A percentile compares a stretch with the other conserved stretches of the same genome.
phyloP scores from a whole-genome alignment of 768 basidiomycete genomes.

The Suillus tomentosus region DNA sequence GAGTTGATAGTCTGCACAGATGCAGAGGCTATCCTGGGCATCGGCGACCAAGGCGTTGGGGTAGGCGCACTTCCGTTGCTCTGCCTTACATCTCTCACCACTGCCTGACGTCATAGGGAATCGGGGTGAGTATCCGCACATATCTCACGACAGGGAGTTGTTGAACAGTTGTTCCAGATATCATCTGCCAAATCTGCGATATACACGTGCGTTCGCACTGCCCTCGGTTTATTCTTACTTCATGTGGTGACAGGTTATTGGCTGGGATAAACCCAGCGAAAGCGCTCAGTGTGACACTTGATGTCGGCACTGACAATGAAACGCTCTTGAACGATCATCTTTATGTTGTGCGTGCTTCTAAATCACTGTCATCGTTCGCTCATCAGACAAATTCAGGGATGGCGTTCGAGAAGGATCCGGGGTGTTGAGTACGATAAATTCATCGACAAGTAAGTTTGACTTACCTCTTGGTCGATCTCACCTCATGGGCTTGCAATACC shows the following conservation, averaged over 20 bases:
- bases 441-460: conserved; percentile 59
- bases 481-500: neutral
- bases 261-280: conserved; percentile 66
- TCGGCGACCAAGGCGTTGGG: conserved; percentile 75
- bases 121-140: conserved; percentile 44
- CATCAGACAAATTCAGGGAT: conserved; percentile 52
- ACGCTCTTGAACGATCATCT: conserved; percentile 60
- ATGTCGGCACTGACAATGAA: conserved; percentile 79
- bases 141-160: neutral
- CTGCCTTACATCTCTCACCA: conserved; percentile 23
- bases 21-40: conserved; percentile 83
- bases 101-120: conserved; percentile 35
- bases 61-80: conserved; percentile 34
- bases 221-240: neutral
- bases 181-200: conserved; percentile 78
- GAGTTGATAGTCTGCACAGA: conserved; percentile 85
- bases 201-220: conserved; percentile 53
- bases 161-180: conserved; percentile 45
- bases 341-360: conserved; percentile 55
- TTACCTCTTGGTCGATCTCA: neutral
- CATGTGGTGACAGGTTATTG: conserved; percentile 46
- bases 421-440: conserved; percentile 79
- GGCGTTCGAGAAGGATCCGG: conserved; percentile 66
- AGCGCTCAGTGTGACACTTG: conserved; percentile 60
- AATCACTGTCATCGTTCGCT: neutral